Evolutionary conservation across 345 rosid species (phyloP).

Genomic region (Euphorbia pulcherrima): DNA sequence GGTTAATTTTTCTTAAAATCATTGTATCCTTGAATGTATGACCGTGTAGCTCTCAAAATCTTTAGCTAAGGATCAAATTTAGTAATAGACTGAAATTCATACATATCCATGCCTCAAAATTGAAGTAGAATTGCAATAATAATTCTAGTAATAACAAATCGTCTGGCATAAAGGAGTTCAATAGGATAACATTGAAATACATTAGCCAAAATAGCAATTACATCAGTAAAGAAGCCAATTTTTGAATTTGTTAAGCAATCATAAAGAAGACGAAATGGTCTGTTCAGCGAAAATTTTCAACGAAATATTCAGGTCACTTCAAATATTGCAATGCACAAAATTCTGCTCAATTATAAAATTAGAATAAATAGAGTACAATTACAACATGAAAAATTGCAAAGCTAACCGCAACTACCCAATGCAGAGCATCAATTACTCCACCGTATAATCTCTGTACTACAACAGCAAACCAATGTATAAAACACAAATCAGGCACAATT

Average conservation of each 20-base stretch:
- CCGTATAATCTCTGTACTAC: neutral
- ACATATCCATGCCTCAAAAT: neutral
- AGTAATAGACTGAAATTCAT: too few relatives aligned
- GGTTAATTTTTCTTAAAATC: too few relatives aligned
- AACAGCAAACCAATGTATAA: constrained; percentile 1
- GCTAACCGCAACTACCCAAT: neutral
- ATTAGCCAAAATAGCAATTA: too few relatives aligned
- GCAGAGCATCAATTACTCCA: constrained; percentile 6
- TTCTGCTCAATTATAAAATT: neutral
- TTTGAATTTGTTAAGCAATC: too few relatives aligned
- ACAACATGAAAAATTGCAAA: neutral
- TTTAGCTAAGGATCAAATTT: too few relatives aligned
- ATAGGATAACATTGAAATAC: neutral
- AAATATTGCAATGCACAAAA: neutral
- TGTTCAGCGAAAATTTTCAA: neutral
- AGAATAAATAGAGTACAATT: neutral
- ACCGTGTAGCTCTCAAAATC: too few relatives aligned
- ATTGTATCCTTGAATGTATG: too few relatives aligned
- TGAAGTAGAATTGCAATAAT: too few relatives aligned
- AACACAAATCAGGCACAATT: neutral
- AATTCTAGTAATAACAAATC: too few relatives aligned
- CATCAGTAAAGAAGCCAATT: too few relatives aligned
- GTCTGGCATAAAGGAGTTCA: neutral
- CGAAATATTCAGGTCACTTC: neutral
- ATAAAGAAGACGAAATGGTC: neutral